phyloP scores from a whole-genome alignment of 352 stramenopile genomes.

The Pythium utonaiense region DNA sequence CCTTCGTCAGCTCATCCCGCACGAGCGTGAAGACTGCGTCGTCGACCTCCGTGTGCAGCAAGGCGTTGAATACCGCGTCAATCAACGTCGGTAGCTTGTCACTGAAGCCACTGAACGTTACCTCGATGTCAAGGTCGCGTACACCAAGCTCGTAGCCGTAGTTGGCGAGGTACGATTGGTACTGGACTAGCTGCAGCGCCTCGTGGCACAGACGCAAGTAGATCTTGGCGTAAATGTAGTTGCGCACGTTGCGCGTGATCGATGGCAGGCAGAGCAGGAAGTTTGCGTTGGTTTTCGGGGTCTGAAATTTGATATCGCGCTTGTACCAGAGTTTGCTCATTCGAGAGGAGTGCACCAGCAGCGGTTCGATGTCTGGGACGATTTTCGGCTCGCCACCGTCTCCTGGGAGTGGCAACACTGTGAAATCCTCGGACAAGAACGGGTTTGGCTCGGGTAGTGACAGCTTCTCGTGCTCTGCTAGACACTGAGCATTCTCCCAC shows the following conservation, averaged over 20 bases:
- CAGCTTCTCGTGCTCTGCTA: conserved; percentile 6
- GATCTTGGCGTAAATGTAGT: conserved; percentile 58
- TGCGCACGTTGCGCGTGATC: conserved; percentile 35
- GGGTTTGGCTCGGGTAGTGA: conserved; percentile 38
- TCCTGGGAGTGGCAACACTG: conserved; percentile 30
- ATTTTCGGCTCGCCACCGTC: conserved; percentile 2
- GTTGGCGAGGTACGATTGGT: conserved; percentile 60
- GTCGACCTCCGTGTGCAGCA: conserved; percentile 36
- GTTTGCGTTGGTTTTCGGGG: conserved; percentile 66
- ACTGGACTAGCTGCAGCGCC: conserved; percentile 57
- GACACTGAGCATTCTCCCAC: conserved; percentile 20
- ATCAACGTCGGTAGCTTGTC: conserved; percentile 62
- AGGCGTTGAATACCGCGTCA: conserved; percentile 34
- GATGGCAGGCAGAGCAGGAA: conserved; percentile 58
- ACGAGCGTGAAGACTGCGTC: conserved; percentile 40
- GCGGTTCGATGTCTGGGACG: conserved; percentile 26
- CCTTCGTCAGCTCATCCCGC: conserved; percentile 51
- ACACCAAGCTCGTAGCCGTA: conserved; percentile 52
- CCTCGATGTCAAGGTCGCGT: conserved; percentile 63
- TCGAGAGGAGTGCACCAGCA: conserved; percentile 25
- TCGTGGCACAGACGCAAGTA: conserved; percentile 66
- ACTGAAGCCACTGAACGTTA: conserved; percentile 67
- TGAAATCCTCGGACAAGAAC: conserved; percentile 68
- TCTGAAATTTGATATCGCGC: conserved; percentile 51
- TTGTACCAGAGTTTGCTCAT: conserved; percentile 78